Evolutionary conservation across 202 grass and related monocot species (phyloP).

Genomic region (Eragrostis tef): DNA sequence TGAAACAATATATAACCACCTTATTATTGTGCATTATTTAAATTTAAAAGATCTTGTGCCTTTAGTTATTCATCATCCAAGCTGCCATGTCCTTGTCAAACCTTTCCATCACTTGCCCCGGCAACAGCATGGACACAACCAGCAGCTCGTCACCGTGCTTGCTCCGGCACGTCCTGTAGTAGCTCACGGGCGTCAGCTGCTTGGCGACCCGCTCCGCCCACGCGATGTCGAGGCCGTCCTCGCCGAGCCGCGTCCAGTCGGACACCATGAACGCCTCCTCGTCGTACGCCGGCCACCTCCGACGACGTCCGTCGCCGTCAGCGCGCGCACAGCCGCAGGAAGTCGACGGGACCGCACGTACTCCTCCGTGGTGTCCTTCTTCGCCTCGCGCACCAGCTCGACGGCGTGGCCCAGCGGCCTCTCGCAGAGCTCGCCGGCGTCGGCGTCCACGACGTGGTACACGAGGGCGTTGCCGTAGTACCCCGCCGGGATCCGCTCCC

Average conservation of each 20-base stretch:
- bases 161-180: not conserved
- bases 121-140: not conserved
- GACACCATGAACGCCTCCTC: not conserved
- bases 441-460: not conserved
- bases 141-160: not conserved
- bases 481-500: not conserved
- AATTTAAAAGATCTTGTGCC: no score
- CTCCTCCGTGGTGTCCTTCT: not conserved
- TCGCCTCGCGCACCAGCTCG: not conserved
- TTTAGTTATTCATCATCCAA: no score
- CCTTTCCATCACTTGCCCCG: not conserved
- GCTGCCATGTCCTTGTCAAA: not conserved
- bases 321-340: not conserved
- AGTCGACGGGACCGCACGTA: not conserved
- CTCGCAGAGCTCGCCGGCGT: not conserved
- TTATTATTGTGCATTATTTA: no score
- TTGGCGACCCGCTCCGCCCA: slow-evolving; percentile 8
- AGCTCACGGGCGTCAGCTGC: not conserved
- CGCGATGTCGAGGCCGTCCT: not conserved
- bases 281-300: not conserved
- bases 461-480: slow-evolving; percentile 20
- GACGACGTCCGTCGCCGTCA: not conserved
- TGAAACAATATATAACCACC: no score
- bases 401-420: not conserved
- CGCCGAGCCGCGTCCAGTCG: not conserved